Evolutionary conservation across 805 yeast species (phyloP).

Genomic region (Isabelozyma rhagii): DNA sequence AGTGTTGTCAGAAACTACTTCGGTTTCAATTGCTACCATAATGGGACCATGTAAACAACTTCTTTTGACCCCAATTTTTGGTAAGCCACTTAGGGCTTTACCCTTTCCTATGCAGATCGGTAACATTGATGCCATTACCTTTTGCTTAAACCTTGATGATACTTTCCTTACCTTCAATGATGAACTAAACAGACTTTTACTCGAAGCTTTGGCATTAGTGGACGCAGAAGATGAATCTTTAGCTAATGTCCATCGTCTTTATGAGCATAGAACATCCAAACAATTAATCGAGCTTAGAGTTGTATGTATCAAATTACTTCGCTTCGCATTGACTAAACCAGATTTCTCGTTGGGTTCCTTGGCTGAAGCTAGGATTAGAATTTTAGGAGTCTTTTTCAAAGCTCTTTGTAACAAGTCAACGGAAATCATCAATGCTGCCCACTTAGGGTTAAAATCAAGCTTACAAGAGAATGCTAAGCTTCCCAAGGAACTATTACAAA

Average conservation of each 20-base stretch:
- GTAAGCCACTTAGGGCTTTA: slow-evolving; percentile 91
- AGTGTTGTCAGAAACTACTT: slow-evolving; percentile 66
- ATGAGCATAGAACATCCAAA: slow-evolving; percentile 84
- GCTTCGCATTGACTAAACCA: slow-evolving; percentile 80
- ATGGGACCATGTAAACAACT: slow-evolving; percentile 81
- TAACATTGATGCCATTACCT: slow-evolving; percentile 94
- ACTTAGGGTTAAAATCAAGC: slow-evolving; percentile 79
- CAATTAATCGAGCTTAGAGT: slow-evolving; percentile 85
- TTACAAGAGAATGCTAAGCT: slow-evolving; percentile 81
- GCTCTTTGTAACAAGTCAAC: slow-evolving; percentile 82
- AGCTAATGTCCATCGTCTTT: slow-evolving; percentile 79
- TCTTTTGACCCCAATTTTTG: slow-evolving; percentile 88
- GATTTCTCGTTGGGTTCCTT: slow-evolving; percentile 75
- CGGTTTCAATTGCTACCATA: slow-evolving; percentile 66
- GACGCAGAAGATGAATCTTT: slow-evolving; percentile 97
- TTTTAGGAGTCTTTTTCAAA: slow-evolving; percentile 91
- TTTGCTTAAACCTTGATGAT: slow-evolving; percentile 76
- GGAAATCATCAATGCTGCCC: slow-evolving; percentile 90
- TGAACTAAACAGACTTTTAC: slow-evolving; percentile 76
- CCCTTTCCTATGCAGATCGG: slow-evolving; percentile 99
- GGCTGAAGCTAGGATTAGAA: slow-evolving; percentile 76
- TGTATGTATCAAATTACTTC: slow-evolving; percentile 79
- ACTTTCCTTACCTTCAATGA: slow-evolving; percentile 85
- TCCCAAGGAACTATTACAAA: slow-evolving; percentile 93
- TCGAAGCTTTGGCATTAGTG: slow-evolving; percentile 90